phyloP scores from a whole-genome alignment of 257 asterid genomes.

The Lycium barbarum region DNA sequence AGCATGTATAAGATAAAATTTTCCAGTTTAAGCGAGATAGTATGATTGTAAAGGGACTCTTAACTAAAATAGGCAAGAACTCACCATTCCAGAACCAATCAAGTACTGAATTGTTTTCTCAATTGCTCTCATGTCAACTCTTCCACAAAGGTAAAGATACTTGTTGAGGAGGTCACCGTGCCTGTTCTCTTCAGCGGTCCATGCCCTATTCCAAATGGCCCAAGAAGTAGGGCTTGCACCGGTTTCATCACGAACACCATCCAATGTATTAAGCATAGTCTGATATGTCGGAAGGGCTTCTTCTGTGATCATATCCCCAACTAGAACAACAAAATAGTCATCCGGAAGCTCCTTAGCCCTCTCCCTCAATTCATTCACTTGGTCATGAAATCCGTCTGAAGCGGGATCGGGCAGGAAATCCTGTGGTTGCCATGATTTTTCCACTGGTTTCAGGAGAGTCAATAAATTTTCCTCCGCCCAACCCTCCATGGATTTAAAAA shows the following conservation, averaged over 20 bases:
- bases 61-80: constrained; percentile 13
- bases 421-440: constrained; percentile 91
- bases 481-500: constrained; percentile 64
- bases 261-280: constrained; percentile 83
- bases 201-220: constrained; percentile 90
- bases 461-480: constrained; percentile 76
- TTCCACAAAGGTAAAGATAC: constrained; percentile 76
- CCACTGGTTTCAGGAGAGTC: constrained; percentile 77
- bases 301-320: constrained; percentile 91
- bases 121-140: constrained; percentile 81
- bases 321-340: constrained; percentile 74
- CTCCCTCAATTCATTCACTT: constrained; percentile 68
- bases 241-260: constrained; percentile 85
- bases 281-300: constrained; percentile 94
- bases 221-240: constrained; percentile 87
- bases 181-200: constrained; percentile 92
- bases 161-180: constrained; percentile 88
- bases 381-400: constrained; percentile 77
- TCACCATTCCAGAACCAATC: constrained; percentile 92
- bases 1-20: neutral
- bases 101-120: constrained; percentile 87
- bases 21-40: neutral
- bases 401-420: constrained; percentile 86
- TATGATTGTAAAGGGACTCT: neutral
- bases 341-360: constrained; percentile 81